These are phyloP conservation scores for Paramecium sexaurelia DNA, from an alignment of 73 alveolate genomes.

Conservation along the genomic window DNA sequence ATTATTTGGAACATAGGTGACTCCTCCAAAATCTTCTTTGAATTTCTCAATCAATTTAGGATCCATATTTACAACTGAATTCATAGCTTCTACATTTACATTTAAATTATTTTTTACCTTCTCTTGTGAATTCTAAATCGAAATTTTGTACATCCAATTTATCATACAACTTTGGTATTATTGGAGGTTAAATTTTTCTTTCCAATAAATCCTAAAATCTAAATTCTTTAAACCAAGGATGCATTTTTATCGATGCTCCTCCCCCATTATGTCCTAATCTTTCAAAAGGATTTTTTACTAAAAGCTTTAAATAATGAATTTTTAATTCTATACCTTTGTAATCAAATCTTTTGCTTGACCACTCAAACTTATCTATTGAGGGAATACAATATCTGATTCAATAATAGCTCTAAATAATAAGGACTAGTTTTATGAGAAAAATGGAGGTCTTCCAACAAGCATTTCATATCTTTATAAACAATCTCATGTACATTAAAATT, in stretches of 20 bases:
- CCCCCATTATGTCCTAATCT: constrained; percentile 93
- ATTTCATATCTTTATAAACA: constrained; percentile 84
- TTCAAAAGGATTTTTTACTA: constrained; percentile 87
- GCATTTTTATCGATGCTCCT: constrained; percentile 90
- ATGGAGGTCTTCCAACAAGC: constrained; percentile 98
- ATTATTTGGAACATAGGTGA: constrained; percentile 42
- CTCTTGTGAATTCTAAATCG: constrained; percentile 65
- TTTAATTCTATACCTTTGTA: not conserved
- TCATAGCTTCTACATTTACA: not conserved
- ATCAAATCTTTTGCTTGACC: constrained; percentile 75
- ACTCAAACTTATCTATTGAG: constrained; percentile 80
- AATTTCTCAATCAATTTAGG: constrained; percentile 18
- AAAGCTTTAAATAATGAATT: not conserved
- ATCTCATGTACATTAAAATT: constrained; percentile 57
- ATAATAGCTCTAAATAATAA: constrained; percentile 85
- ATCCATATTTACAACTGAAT: constrained; percentile 28
- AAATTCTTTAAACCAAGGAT: constrained; percentile 91
- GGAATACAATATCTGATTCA: constrained; percentile 89
- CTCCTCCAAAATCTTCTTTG: constrained; percentile 50
- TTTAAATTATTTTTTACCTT: not conserved
- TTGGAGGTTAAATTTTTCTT: constrained; percentile 76
- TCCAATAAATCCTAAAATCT: constrained; percentile 79
- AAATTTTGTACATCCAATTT: constrained; percentile 64
- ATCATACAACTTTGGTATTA: constrained; percentile 72
- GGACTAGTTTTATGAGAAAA: constrained; percentile 86